phyloP scores from a whole-genome alignment of 192 early-diverging fungal species.

The Backusella tarrabulga region DNA sequence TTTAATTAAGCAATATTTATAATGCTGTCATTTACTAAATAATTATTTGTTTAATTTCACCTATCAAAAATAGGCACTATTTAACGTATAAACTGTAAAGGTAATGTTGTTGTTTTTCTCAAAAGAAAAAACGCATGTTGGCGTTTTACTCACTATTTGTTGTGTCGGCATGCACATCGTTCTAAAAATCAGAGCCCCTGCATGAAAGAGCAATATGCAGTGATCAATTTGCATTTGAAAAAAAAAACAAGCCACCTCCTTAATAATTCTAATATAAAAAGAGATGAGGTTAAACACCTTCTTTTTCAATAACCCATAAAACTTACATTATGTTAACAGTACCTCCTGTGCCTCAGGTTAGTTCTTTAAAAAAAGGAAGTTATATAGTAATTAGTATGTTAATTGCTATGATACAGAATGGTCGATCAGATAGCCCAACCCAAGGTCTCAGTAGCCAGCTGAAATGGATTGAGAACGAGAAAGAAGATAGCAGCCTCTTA shows the following conservation, averaged over 20 bases:
- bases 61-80: neutral
- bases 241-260: neutral
- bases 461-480: neutral
- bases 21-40: no score
- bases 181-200: neutral
- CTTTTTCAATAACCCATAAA: neutral
- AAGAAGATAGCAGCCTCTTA: neutral
- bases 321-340: neutral
- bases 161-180: neutral
- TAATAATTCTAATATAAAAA: neutral
- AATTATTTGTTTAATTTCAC: neutral
- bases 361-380: neutral
- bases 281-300: neutral
- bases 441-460: neutral
- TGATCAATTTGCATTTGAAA: neutral
- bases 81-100: neutral
- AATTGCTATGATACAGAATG: neutral
- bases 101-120: neutral
- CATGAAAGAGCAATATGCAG: neutral
- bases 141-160: neutral
- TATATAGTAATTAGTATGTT: neutral
- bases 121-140: neutral
- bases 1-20: neutral
- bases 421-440: neutral
- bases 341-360: neutral